Percentiles rank a stretch among this genome's conserved stretches.
Evolutionary conservation across 805 yeast species (phyloP).

Genomic region (Ogataea ganodermae): DNA sequence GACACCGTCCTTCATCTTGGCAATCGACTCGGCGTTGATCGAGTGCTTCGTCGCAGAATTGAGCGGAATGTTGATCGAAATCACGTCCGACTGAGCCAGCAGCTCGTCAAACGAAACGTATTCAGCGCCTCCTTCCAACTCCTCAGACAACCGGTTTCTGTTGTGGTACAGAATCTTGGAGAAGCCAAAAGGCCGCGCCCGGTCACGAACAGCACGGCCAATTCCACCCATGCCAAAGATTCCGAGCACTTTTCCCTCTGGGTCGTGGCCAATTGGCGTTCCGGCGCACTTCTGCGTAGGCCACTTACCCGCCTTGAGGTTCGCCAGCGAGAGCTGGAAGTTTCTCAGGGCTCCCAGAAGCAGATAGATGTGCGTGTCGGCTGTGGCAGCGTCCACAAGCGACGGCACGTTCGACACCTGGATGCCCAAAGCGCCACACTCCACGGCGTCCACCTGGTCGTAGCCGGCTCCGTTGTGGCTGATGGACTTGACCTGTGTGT

Average conservation of each 20-base stretch:
- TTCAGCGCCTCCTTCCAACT: slow-evolving; percentile 67
- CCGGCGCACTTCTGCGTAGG: slow-evolving; percentile 48
- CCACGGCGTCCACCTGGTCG: slow-evolving; percentile 49
- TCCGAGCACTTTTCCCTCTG: slow-evolving; percentile 75
- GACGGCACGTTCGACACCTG: slow-evolving; percentile 56
- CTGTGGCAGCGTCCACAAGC: slow-evolving; percentile 56
- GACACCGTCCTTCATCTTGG: slow-evolving; percentile 77
- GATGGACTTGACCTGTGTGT: slow-evolving; percentile 41
- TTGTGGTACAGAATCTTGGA: slow-evolving; percentile 70
- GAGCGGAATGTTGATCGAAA: slow-evolving; percentile 77
- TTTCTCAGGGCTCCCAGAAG: slow-evolving; percentile 55
- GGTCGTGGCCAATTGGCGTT: slow-evolving; percentile 69
- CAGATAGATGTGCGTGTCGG: slow-evolving; percentile 55
- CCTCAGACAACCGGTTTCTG: slow-evolving; percentile 58
- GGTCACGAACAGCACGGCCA: slow-evolving; percentile 75
- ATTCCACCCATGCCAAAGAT: slow-evolving; percentile 89
- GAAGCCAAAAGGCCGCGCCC: slow-evolving; percentile 78
- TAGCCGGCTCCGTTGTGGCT: slow-evolving; percentile 61
- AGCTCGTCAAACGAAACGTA: slow-evolving; percentile 75
- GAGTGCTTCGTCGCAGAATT: slow-evolving; percentile 70
- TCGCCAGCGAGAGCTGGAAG: slow-evolving; percentile 60
- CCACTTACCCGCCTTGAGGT: slow-evolving; percentile 65
- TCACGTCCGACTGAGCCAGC: slow-evolving; percentile 61
- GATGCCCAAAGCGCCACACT: slow-evolving; percentile 42
- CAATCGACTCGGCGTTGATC: slow-evolving; percentile 59